A percentile compares a stretch with the other conserved stretches of the same genome.
Evolutionary conservation across 495 filamentous ascomycete genomes (phyloP).

Genomic region (Podospora tetraspora): DNA sequence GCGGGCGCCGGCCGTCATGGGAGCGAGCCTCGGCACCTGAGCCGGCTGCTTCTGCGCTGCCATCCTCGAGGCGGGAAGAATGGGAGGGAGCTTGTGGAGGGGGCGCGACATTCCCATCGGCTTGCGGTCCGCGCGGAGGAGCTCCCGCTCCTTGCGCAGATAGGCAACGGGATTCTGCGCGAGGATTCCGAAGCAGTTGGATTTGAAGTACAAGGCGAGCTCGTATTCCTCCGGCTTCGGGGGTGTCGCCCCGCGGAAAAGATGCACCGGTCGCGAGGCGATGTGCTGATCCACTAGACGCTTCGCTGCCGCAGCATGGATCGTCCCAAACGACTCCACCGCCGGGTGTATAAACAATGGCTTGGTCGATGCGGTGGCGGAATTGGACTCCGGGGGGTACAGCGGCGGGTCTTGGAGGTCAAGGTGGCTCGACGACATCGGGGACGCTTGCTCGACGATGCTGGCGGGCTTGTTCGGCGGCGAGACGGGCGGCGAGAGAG

Average conservation of each 20-base stretch:
- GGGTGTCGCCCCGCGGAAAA: constrained; percentile 53
- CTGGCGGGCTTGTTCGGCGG: constrained; percentile 47
- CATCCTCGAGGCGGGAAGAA: constrained; percentile 42
- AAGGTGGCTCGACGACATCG: constrained; percentile 33
- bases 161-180: constrained; percentile 55
- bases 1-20: constrained; percentile 44
- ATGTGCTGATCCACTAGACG: constrained; percentile 60
- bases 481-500: constrained; percentile 69
- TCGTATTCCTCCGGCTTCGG: constrained; percentile 67
- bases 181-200: constrained; percentile 56
- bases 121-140: constrained; percentile 48
- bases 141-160: constrained; percentile 58
- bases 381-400: constrained; percentile 46
- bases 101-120: constrained; percentile 26
- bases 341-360: constrained; percentile 50
- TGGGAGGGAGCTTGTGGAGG: constrained; percentile 28
- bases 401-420: constrained; percentile 54
- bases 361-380: constrained; percentile 44
- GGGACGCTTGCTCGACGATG: constrained; percentile 33
- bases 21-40: constrained; percentile 1
- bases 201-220: constrained; percentile 60
- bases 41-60: constrained; percentile 29
- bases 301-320: constrained; percentile 28
- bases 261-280: constrained; percentile 52
- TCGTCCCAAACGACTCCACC: constrained; percentile 32